These are phyloP conservation scores for Phaffia rhodozyma DNA, from an alignment of 1,284 basidiomycete genomes.

Conservation along the genomic window DNA sequence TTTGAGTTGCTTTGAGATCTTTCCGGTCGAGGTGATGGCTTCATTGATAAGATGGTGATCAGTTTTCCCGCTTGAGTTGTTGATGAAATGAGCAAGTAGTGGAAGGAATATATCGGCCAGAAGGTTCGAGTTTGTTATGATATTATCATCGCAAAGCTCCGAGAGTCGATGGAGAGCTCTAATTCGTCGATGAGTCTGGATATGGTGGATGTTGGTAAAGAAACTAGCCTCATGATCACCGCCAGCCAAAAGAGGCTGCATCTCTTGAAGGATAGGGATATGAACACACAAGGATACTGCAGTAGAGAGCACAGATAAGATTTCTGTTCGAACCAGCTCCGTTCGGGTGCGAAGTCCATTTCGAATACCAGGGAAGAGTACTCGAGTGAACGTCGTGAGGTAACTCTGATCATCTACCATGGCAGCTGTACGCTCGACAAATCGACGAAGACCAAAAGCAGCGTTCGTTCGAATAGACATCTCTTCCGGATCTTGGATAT, in stretches of 20 bases:
- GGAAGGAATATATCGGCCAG: conserved; percentile 78
- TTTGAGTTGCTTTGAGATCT: conserved; percentile 55
- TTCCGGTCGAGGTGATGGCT: conserved; percentile 65
- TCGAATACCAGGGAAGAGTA: conserved; percentile 71
- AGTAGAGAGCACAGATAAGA: conserved; percentile 66
- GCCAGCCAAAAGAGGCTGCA: conserved; percentile 67
- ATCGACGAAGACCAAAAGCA: conserved; percentile 60
- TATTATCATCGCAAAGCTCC: conserved; percentile 61
- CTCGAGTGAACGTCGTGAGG: conserved; percentile 46
- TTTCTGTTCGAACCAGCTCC: conserved; percentile 80
- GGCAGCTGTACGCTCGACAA: conserved; percentile 49
- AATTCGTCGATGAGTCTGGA: conserved; percentile 82
- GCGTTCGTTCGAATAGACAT: conserved; percentile 78
- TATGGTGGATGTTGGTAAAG: conserved; percentile 91
- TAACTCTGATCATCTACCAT: conserved; percentile 41
- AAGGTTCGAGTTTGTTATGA: conserved; percentile 53
- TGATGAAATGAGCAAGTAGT: conserved; percentile 70
- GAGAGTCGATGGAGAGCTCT: conserved; percentile 76
- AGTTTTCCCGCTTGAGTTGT: conserved; percentile 49
- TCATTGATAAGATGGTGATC: conserved; percentile 90
- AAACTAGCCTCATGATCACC: conserved; percentile 94
- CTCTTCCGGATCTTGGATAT: conserved; percentile 81
- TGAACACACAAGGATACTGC: conserved; percentile 55
- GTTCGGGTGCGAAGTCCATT: conserved; percentile 64
- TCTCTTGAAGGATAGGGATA: conserved; percentile 57